Percentiles rank a stretch among this genome's conserved stretches.
Conservation (phyloP, 179 eudicot genomes). For the Beta lomatogona region DNA sequence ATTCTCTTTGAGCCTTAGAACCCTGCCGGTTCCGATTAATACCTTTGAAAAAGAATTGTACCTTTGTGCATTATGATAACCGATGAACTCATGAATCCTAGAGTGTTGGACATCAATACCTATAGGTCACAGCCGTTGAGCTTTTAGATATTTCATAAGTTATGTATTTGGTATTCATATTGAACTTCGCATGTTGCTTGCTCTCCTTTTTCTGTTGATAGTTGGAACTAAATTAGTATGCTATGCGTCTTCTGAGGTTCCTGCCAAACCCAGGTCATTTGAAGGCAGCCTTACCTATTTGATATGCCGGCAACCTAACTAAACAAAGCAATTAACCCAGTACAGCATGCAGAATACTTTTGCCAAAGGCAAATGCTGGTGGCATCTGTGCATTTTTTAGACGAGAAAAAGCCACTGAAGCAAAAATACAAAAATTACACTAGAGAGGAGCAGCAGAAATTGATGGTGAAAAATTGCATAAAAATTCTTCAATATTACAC, state of each 20-base stretch:
- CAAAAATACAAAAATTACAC: neutral
- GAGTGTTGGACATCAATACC: neutral
- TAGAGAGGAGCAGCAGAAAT: too few species aligned
- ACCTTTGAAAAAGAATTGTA: neutral
- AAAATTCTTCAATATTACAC: neutral
- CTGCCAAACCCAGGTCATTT: neutral
- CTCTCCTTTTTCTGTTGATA: neutral
- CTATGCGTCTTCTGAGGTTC: neutral
- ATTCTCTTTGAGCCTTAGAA: conserved; percentile 5
- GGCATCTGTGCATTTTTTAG: neutral
- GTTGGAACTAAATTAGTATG: neutral
- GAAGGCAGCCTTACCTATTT: neutral
- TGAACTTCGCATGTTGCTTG: neutral
- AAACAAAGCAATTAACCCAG: neutral
- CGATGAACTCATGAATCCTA: neutral
- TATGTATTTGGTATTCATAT: neutral
- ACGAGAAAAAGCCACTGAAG: neutral
- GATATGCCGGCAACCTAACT: neutral
- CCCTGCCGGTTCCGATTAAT: neutral
- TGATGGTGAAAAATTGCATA: too few species aligned
- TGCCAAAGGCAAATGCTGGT: neutral
- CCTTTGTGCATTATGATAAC: conserved; percentile 1
- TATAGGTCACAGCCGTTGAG: neutral
- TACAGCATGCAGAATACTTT: neutral
- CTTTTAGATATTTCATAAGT: neutral